These are phyloP conservation scores for Syzygium oleosum DNA, from an alignment of 345 rosid species.

Conservation along the genomic window DNA sequence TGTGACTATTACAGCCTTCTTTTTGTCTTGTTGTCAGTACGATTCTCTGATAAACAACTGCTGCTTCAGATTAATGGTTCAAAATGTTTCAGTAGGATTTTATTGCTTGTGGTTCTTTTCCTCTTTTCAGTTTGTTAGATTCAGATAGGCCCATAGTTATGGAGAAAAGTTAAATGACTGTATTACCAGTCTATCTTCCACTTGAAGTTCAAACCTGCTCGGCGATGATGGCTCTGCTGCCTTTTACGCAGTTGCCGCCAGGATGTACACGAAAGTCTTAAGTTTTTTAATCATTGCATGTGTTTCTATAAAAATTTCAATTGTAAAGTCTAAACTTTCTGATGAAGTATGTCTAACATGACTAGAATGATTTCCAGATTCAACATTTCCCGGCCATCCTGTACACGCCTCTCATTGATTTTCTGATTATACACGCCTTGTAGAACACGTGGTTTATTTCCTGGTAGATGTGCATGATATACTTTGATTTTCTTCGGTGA, in stretches of 20 bases:
- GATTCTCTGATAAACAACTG: neutral
- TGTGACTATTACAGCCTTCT: neutral
- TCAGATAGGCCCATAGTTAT: neutral
- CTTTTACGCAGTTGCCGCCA: conserved; percentile 11
- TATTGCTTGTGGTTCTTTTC: neutral
- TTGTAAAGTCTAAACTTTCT: neutral
- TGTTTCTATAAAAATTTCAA: neutral
- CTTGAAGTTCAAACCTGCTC: neutral
- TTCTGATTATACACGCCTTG: neutral
- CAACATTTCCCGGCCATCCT: neutral
- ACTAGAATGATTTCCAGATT: neutral
- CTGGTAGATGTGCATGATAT: neutral
- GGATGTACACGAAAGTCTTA: conserved; percentile 60
- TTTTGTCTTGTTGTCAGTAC: neutral
- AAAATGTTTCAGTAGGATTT: neutral
- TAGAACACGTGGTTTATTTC: neutral
- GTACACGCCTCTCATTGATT: neutral
- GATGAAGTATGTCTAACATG: neutral
- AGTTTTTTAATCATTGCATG: neutral
- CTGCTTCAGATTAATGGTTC: neutral
- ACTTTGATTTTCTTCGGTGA: neutral
- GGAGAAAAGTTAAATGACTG: neutral
- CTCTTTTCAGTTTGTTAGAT: neutral
- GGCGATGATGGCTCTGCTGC: neutral
- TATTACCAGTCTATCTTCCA: neutral